Base-by-base conservation (phyloP, 176 grass and related monocot species). In the Areca catechu region DNA sequence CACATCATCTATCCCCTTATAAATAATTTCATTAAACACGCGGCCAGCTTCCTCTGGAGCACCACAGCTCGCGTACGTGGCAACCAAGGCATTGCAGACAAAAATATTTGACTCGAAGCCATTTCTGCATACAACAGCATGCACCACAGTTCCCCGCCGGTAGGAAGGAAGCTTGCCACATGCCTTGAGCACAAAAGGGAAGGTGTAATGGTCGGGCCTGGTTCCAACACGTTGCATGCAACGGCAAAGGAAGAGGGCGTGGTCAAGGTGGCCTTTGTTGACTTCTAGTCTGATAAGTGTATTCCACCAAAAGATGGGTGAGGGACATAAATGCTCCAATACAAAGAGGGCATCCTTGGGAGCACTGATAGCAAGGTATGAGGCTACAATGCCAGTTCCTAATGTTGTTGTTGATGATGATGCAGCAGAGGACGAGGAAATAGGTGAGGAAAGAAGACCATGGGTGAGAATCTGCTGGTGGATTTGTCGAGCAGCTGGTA, bases 101-200 rank as follows among this genome's bases (percentile, higher is more conserved):
- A 89, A 95, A 56, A 89, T 69, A 22, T 95, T 85, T 23, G 67
- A 83, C 12, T 89, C 69, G 52, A 89, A 95, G 15, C 89, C 89
- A 57, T 60, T 83, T 69, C 60, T 79, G 57, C 81, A 81, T 43
- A 80, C 77, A 54, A 95, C 20, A 15, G 81, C 89, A 74, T 95
- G 89, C 53, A 89, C 48, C 25, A 72, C 63, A 51, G 50, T 80
- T 50, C 89, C 89, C 68, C 69, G 78, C 29, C 53, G 66, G 72
- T 82, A 89, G 1, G 89, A 89, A 57, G 75, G 85, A 29, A 95
- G 71, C 78, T 83, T 75, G 29, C 81, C 85, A 24, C 89, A 95
- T 52, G 89, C 81, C 60, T 95, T 95, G 25, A 95, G 60, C 51
- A 49, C 43, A 82, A 82, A 76, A 3, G 89, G 89, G n/a, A 95